Evolutionary conservation across 75 land plant species (phyloP), one percentile per base, ranked within the genome.

Genomic region (Ceratopteris richardii): DNA sequence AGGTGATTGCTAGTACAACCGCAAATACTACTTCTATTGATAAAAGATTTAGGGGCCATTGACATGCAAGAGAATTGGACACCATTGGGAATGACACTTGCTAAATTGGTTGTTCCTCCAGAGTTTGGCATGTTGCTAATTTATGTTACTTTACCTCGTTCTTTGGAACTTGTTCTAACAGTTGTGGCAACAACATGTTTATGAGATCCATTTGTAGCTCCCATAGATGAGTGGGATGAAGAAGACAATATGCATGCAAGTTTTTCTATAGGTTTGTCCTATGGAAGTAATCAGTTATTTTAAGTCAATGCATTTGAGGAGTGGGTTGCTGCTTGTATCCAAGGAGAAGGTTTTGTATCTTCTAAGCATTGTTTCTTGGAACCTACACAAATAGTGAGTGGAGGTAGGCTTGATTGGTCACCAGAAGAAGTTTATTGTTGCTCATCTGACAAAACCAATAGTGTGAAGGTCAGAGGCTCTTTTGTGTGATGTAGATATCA

Each of bases 281-380:
- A 66, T 30, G 68, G 68, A 44, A 66, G 68, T 58, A 62, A 66
- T 48, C 68, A 66, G 14, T 48, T 66, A 21, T 62, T 40, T 28
- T 24, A 57, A 17, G 68, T 58, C 5, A 58, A 31, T 66, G 68
- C 68, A 42, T 66, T 57, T 47, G 50, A 66, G 6, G 48, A 58
- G 30, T 66, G 68, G 68, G 14, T 42, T 41, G 62, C 47, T 19
- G 68, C 68, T 24, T 29, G 56, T 40, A 13, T 36, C n/a, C 20
- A 21, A 26, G 0, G 59, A 17, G 54, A 54, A 22, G 68, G 68
- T 7, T 31, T 57, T 31, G 19, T 31, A 0, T 66, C 58, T 57
- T 66, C 62, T 58, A 62, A 66, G 1, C 36, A 56, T 0, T 17
- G 28, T 44, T 66, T 66, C 47, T 39, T 66, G 31, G 60, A 42